Conservation (phyloP, 306 rosid species). For the Carpinus fangiana region DNA sequence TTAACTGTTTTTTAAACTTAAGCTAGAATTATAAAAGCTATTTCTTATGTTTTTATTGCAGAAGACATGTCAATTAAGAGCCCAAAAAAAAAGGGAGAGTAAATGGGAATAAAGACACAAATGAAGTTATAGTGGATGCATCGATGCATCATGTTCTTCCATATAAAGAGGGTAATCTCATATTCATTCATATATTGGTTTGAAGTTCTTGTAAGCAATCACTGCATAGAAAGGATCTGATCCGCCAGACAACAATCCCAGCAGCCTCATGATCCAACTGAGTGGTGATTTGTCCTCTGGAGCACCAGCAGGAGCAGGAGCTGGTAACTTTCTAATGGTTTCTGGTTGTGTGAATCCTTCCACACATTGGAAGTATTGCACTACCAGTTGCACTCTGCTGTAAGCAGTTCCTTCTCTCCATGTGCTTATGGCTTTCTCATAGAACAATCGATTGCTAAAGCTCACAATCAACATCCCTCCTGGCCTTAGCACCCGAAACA, state of each 20-base stretch:
- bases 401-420: slow-evolving; percentile 81
- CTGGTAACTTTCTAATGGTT: slow-evolving; percentile 51
- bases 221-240: slow-evolving; percentile 82
- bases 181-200: slow-evolving; percentile 44
- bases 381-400: slow-evolving; percentile 68
- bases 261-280: slow-evolving; percentile 48
- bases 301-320: slow-evolving; percentile 26
- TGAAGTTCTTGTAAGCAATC: slow-evolving; percentile 73
- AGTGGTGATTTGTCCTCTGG: slow-evolving; percentile 47
- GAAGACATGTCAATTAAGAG: not conserved
- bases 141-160: not conserved
- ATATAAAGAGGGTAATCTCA: not conserved
- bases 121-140: not conserved
- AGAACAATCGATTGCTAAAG: slow-evolving; percentile 86
- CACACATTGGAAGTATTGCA: slow-evolving; percentile 78
- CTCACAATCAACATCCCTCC: slow-evolving; percentile 88
- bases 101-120: not conserved
- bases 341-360: slow-evolving; percentile 84
- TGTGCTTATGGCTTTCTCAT: slow-evolving; percentile 74
- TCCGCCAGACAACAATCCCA: slow-evolving; percentile 54
- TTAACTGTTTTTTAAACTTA: too few relatives aligned
- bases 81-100: not conserved
- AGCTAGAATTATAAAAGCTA: too few relatives aligned
- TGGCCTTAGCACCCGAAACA: slow-evolving; percentile 65
- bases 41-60: not conserved